Evolutionary conservation across 2,329 filamentous ascomycete species (phyloP), one percentile per base, ranked within the genome.

Genomic region (Monilinia polystroma): DNA sequence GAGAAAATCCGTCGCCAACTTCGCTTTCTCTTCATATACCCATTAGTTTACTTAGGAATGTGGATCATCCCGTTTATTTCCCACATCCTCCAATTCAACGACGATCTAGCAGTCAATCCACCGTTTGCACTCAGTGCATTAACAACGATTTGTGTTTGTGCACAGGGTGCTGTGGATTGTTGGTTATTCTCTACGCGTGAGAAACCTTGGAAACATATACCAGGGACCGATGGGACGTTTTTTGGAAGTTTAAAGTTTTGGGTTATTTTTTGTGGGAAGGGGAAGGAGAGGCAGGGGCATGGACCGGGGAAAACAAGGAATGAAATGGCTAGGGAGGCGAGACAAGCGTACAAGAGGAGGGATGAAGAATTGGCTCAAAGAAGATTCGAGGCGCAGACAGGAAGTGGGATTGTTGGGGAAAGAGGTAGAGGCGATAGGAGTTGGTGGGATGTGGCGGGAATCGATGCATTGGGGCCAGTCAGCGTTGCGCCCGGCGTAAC

Each of bases 1-100:
- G 79, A 82, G 20, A 84, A 83, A 67, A 87, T 91, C 67, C 83
- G 85, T 55, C 84, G 87, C 12, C 90, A 93, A 73, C 81, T 93
- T 2, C 85, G 88, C 43, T 83, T 90, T 41, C 81, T 93, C 23
- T 92, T 93, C 77, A 86, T 92, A 58, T 94, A 94, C 75, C 91
- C 91, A 0, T 75, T 89, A 23, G 83, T 90, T 4, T 93, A 94
- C 76, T 81, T 90, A 26, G 77, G 85, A 5, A 85, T 91, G 70
- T 94, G 91, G 91, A 78, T 90, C 4, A 78, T 90, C 10, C 90
- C 91, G 0, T 91, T 93, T 72, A 78, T 88, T 2, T 81, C 81
- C 2, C 88, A 93, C 75, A 81, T 87, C 60, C 77, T 87, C 60
- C 82, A 81, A 64, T 90, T 87, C 77, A 80, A 81, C 69, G 80